Conservation (phyloP, 352 stramenopile genomes). For the Globisporangium paddicum region DNA sequence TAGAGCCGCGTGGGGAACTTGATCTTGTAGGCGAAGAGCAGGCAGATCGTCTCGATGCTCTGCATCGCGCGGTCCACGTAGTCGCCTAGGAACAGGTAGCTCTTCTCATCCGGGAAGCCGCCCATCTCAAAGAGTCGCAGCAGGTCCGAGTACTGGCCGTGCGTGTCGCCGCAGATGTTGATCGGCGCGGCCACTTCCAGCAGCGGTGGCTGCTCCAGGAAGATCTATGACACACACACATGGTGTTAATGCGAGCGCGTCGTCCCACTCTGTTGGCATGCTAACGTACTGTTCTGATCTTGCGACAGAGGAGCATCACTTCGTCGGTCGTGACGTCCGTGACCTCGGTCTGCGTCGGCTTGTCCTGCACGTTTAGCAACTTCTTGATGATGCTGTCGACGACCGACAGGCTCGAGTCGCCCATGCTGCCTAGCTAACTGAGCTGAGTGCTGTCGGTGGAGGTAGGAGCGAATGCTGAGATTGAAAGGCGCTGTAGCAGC, state of each 20-base stretch:
- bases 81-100: slow-evolving; percentile 79
- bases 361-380: slow-evolving; percentile 53
- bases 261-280: neutral
- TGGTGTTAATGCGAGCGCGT: neutral
- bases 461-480: neutral
- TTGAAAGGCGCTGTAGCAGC: neutral
- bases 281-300: slow-evolving; percentile 51
- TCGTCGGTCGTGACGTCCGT: slow-evolving; percentile 77
- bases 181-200: slow-evolving; percentile 92
- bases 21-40: slow-evolving; percentile 86
- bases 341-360: slow-evolving; percentile 51
- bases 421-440: slow-evolving; percentile 29
- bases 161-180: slow-evolving; percentile 96
- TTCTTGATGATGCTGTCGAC: slow-evolving; percentile 64
- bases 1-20: slow-evolving; percentile 86
- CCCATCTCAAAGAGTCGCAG: slow-evolving; percentile 94
- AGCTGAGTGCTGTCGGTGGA: neutral
- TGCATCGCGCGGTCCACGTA: slow-evolving; percentile 89
- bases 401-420: slow-evolving; percentile 45
- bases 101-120: slow-evolving; percentile 84
- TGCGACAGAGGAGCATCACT: slow-evolving; percentile 72
- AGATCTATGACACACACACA: slow-evolving; percentile 20
- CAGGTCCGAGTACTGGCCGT: slow-evolving; percentile 98
- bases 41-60: slow-evolving; percentile 78
- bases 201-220: slow-evolving; percentile 91